phyloP scores from a whole-genome alignment of 2,329 filamentous ascomycete species.

The Teratosphaeria epicoccoides region DNA sequence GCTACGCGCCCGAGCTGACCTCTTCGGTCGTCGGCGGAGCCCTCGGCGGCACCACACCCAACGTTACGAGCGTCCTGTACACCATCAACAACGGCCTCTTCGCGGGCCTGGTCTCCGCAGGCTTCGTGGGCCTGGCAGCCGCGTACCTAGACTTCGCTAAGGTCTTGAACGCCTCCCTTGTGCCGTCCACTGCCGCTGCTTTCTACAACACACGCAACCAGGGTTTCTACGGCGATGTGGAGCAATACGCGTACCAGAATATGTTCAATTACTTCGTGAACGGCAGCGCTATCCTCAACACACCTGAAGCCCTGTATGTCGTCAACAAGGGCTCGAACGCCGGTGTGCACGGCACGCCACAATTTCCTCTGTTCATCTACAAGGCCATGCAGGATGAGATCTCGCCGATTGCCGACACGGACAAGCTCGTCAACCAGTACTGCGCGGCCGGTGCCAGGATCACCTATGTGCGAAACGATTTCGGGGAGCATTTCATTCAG shows the following conservation, averaged over 20 bases:
- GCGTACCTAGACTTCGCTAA: constrained; percentile 11
- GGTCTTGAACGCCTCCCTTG: background rate
- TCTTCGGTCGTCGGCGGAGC: constrained; percentile 33
- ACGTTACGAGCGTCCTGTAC: constrained; percentile 28
- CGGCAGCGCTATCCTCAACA: constrained; percentile 3
- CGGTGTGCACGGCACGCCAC: background rate
- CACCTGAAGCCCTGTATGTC: background rate
- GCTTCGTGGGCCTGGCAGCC: constrained; percentile 20
- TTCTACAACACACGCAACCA: background rate
- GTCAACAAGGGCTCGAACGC: background rate
- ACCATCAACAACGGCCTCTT: constrained; percentile 21
- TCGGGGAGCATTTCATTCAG: background rate
- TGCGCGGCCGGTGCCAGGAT: constrained; percentile 7
- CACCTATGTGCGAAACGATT: background rate
- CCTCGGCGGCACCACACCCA: constrained; percentile 37
- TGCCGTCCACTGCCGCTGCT: background rate
- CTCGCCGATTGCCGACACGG: constrained; percentile 20
- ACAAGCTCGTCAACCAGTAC: constrained; percentile 18
- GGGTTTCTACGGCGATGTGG: background rate
- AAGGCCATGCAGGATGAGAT: constrained; percentile 25
- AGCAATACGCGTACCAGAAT: background rate
- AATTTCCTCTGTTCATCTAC: constrained; percentile 22
- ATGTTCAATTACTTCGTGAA: background rate
- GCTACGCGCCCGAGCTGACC: constrained; percentile 42
- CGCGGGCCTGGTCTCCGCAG: constrained; percentile 21